These are phyloP conservation scores for Aspergillus steynii DNA, from an alignment of 495 filamentous ascomycete genomes.

Conservation along the genomic window DNA sequence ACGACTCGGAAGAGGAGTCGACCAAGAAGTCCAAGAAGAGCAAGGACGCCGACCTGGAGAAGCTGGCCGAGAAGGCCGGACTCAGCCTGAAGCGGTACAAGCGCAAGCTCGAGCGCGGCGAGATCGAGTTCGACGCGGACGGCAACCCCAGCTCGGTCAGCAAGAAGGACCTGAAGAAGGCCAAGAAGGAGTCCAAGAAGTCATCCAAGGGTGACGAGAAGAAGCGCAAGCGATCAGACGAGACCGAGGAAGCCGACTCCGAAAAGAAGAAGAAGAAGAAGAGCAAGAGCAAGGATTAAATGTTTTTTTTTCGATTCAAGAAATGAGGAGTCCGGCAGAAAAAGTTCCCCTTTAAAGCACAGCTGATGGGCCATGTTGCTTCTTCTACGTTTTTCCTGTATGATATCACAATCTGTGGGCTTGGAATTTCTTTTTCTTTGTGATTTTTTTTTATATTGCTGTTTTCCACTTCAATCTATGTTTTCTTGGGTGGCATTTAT, in stretches of 20 bases:
- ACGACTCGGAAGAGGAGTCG: slow-evolving; percentile 42
- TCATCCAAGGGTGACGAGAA: slow-evolving; percentile 49
- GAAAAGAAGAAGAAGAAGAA: slow-evolving; percentile 59
- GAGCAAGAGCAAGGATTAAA: slow-evolving; percentile 51
- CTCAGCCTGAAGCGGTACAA: slow-evolving; percentile 69
- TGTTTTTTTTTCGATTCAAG: slow-evolving; percentile 11
- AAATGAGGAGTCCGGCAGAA: slow-evolving; percentile 27
- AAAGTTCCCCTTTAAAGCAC: background rate
- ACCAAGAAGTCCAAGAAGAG: slow-evolving; percentile 47
- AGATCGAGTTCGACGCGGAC: slow-evolving; percentile 58
- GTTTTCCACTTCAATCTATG: slow-evolving; percentile 21
- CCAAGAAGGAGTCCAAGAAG: slow-evolving; percentile 65
- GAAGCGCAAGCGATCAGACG: slow-evolving; percentile 59
- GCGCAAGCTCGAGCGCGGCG: slow-evolving; percentile 68
- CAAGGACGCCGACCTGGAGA: slow-evolving; percentile 54
- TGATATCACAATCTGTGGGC: slow-evolving; percentile 46
- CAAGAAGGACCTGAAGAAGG: slow-evolving; percentile 78
- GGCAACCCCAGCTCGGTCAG: slow-evolving; percentile 62
- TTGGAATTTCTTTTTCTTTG: slow-evolving; percentile 26
- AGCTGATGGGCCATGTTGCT: slow-evolving; percentile 22
- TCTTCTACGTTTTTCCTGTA: slow-evolving; percentile 41
- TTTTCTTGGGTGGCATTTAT: slow-evolving; percentile 44
- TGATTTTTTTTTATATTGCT: slow-evolving; percentile 33
- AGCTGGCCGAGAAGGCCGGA: slow-evolving; percentile 60
- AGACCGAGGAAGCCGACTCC: slow-evolving; percentile 39